phyloP scores from a whole-genome alignment of 1,284 basidiomycete genomes.

The Ustilago hordei region DNA sequence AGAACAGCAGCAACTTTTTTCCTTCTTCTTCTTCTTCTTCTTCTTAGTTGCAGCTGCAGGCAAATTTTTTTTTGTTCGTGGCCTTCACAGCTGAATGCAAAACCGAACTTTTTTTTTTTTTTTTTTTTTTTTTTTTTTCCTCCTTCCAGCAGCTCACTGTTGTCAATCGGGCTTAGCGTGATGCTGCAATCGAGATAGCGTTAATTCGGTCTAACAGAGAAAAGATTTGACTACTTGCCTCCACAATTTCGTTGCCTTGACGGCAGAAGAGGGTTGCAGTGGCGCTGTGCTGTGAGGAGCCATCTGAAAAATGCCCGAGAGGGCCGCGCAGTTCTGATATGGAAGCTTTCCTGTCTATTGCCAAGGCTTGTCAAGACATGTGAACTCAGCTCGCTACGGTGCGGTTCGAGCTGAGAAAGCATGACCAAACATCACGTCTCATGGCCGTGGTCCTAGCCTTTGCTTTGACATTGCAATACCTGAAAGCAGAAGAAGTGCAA shows the following conservation, averaged over 20 bases:
- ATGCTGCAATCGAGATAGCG: not conserved
- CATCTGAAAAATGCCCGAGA: not conserved
- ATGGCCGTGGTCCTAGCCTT: too few relatives aligned
- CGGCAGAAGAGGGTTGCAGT: not conserved
- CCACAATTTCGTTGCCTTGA: not conserved
- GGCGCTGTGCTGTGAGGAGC: not conserved
- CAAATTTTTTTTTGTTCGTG: not conserved
- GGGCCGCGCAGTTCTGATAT: not conserved
- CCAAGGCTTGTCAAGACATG: not conserved
- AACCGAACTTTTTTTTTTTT: not conserved
- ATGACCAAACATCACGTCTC: too few relatives aligned
- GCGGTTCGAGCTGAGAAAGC: too few relatives aligned
- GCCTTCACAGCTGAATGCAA: conserved; percentile 6
- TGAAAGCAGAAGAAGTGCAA: too few relatives aligned
- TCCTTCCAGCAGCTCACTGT: not conserved
- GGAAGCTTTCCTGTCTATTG: not conserved
- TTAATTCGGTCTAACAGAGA: not conserved
- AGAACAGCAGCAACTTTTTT: not conserved
- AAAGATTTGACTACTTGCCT: not conserved
- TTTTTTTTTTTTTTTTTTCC: not conserved
- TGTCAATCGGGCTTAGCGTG: not conserved
- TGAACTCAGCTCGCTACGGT: too few relatives aligned
- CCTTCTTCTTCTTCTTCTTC: not conserved
- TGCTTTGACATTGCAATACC: too few relatives aligned
- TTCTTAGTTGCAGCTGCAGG: not conserved